These are phyloP conservation scores for Stagonosporopsis vannaccii DNA, from an alignment of 2,329 filamentous ascomycete genomes.

Conservation along the genomic window DNA sequence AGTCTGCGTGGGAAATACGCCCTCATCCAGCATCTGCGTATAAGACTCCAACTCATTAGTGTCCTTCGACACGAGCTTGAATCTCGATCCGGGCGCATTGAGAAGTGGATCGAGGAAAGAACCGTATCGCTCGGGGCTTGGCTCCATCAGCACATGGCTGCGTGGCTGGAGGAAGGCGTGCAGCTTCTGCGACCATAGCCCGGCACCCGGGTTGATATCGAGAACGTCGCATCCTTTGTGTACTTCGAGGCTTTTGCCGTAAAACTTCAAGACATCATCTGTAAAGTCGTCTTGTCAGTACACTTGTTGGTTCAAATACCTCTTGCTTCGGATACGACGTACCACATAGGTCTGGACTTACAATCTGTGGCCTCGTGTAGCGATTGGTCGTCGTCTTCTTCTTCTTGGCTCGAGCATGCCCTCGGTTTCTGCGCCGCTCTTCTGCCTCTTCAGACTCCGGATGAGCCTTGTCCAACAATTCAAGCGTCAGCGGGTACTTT, in stretches of 20 bases:
- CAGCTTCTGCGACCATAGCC: constrained; percentile 79
- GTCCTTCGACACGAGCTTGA: constrained; percentile 54
- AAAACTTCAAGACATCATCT: constrained; percentile 75
- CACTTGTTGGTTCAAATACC: not conserved
- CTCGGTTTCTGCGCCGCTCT: not conserved
- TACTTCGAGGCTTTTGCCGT: constrained; percentile 72
- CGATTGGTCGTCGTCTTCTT: not conserved
- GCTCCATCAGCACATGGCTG: constrained; percentile 84
- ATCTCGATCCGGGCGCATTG: constrained; percentile 50
- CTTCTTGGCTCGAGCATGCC: not conserved
- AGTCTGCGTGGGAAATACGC: constrained; percentile 64
- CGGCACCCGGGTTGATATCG: constrained; percentile 82
- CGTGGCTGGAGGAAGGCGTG: constrained; percentile 78
- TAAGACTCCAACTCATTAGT: constrained; percentile 51
- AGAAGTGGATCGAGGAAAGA: constrained; percentile 64
- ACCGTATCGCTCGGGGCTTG: constrained; percentile 65
- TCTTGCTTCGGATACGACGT: constrained; percentile 34
- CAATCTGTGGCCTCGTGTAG: constrained; percentile 43
- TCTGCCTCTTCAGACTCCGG: not conserved
- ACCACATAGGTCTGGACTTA: constrained; percentile 57
- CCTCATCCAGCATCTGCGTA: constrained; percentile 59
- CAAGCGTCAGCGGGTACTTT: constrained; percentile 24
- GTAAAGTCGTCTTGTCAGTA: constrained; percentile 17
- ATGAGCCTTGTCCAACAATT: constrained; percentile 19
- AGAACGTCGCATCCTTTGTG: constrained; percentile 84